These are phyloP conservation scores for Keithomyces neogunnii DNA, from an alignment of 2,329 filamentous ascomycete species.

Conservation along the genomic window DNA sequence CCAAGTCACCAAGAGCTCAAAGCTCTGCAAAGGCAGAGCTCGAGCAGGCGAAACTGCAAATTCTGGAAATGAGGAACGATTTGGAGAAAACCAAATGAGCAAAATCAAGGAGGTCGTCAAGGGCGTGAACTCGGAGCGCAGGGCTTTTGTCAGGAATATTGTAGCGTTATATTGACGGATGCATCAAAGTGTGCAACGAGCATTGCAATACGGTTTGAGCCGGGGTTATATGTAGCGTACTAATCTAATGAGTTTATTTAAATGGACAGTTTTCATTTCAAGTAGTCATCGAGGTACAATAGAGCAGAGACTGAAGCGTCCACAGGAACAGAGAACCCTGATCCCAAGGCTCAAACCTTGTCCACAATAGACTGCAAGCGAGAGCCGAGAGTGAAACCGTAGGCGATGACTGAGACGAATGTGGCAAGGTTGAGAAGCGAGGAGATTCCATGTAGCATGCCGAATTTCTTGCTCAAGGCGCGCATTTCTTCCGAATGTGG, in stretches of 20 bases:
- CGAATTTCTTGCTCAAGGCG: conserved; percentile 69
- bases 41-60: conserved; percentile 37
- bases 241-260: no score
- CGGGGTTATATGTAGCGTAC: no score
- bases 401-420: conserved; percentile 61
- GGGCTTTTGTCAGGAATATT: no score
- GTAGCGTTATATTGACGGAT: no score
- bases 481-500: conserved; percentile 83
- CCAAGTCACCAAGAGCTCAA: conserved; percentile 18
- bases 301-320: not conserved
- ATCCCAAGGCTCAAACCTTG: conserved; percentile 1
- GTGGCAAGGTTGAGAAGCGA: conserved; percentile 69
- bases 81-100: not conserved
- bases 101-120: not conserved
- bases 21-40: conserved; percentile 30
- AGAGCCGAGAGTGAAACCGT: conserved; percentile 66
- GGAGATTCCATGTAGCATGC: conserved; percentile 70
- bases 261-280: not conserved
- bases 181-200: no score
- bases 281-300: not conserved
- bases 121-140: no score
- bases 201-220: no score
- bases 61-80: conserved; percentile 29
- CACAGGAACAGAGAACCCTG: not conserved
- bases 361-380: conserved; percentile 39